phyloP scores from a whole-genome alignment of 2,329 filamentous ascomycete species.

The Cordyceps farinosa region DNA sequence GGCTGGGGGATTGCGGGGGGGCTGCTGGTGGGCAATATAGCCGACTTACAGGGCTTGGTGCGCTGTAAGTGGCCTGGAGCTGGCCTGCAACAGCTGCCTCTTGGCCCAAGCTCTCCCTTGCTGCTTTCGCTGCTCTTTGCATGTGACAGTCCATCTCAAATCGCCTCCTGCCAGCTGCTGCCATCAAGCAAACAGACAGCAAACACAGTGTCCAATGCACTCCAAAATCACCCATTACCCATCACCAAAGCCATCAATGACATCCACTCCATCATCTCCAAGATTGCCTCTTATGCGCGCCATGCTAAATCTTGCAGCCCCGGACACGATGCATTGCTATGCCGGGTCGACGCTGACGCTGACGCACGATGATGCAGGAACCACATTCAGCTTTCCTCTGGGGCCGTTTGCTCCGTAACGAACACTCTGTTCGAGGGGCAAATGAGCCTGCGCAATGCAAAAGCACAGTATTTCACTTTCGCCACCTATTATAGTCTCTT shows the following conservation, averaged over 20 bases:
- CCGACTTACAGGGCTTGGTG: not conserved
- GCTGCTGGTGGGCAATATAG: not conserved
- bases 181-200: not conserved
- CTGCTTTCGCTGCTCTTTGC: not conserved
- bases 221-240: no score
- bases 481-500: not conserved
- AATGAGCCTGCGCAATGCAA: not conserved
- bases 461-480: not conserved
- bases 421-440: not conserved
- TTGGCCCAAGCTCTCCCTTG: not conserved
- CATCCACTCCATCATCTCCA: not conserved
- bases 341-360: not conserved
- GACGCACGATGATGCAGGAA: constrained; percentile 7
- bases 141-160: not conserved
- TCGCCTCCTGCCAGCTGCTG: not conserved
- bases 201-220: no score
- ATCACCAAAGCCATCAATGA: not conserved
- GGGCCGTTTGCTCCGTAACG: not conserved
- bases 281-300: not conserved
- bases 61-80: constrained; percentile 2
- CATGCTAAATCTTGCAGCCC: not conserved
- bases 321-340: not conserved
- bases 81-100: not conserved
- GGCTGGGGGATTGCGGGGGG: not conserved
- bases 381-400: not conserved